phyloP scores from a whole-genome alignment of 495 filamentous ascomycete genomes.

The Bombardia bombarda region DNA sequence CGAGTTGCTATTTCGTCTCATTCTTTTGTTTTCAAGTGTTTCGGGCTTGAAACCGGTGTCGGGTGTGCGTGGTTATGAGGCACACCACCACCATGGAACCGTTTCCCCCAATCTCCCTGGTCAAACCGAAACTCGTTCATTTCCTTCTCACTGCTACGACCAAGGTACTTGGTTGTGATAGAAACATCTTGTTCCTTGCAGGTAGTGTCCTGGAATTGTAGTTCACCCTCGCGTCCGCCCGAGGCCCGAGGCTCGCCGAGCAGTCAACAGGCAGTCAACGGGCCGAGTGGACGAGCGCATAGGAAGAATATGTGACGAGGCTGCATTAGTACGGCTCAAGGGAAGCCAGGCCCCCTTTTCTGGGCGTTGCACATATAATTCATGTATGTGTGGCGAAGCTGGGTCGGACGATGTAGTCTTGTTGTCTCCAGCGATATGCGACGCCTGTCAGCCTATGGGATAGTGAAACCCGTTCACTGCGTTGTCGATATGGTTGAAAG shows the following conservation, averaged over 20 bases:
- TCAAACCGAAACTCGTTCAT: no score
- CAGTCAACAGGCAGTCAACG: neutral
- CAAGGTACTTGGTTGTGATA: no score
- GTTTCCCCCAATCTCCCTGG: neutral
- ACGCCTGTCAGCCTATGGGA: constrained; percentile 1
- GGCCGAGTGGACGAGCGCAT: neutral
- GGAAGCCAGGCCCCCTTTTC: neutral
- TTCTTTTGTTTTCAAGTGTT: no score
- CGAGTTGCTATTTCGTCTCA: no score
- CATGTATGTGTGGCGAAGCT: neutral
- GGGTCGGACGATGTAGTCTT: neutral
- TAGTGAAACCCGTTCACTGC: constrained; percentile 4
- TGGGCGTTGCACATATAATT: neutral
- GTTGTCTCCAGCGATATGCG: constrained; percentile 9
- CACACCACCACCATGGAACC: no score
- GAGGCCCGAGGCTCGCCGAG: neutral
- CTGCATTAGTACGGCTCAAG: constrained; percentile 18
- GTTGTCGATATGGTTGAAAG: constrained; percentile 7
- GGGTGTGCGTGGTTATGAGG: no score
- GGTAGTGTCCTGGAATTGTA: neutral
- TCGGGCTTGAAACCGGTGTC: no score
- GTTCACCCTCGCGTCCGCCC: neutral
- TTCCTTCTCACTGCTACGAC: no score
- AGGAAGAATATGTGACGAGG: constrained; percentile 11
- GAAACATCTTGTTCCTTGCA: no score